Percentiles rank a stretch among this genome's conserved stretches.
Conservation (phyloP, 139 green algal species). For the Desmodesmus armatus region DNA sequence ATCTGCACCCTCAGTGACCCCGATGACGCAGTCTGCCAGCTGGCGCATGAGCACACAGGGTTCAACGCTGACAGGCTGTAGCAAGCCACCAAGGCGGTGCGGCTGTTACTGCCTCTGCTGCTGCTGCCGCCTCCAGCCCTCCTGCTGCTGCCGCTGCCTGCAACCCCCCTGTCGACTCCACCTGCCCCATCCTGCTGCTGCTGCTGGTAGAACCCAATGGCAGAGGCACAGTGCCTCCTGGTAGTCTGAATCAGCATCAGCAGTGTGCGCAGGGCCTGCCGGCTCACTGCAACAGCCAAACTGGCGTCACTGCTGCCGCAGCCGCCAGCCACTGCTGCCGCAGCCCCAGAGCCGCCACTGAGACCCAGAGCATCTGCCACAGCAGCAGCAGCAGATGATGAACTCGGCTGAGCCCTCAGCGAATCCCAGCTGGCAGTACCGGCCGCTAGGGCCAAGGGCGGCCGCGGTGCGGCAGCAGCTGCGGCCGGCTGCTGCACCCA, state of each 20-base stretch:
- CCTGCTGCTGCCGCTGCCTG: too few species aligned
- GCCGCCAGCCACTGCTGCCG: neutral
- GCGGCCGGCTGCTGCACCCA: constrained; percentile 50
- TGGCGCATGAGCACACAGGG: constrained; percentile 20
- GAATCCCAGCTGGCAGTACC: constrained; percentile 33
- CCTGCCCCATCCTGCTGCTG: too few species aligned
- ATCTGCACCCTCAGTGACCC: neutral
- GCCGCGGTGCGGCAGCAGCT: neutral
- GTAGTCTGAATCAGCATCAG: constrained; percentile 10
- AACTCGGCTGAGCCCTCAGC: neutral
- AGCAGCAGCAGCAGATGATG: constrained; percentile 19
- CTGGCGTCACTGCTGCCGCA: constrained; percentile 13
- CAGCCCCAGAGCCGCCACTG: too few species aligned
- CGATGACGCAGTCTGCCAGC: constrained; percentile 5
- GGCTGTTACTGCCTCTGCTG: constrained; percentile 20
- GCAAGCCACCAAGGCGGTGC: neutral
- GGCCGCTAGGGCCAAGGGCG: constrained; percentile 14
- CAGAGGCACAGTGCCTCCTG: neutral
- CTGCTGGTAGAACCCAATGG: too few species aligned
- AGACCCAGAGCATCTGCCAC: constrained; percentile 24
- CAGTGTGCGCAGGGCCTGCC: constrained; percentile 25
- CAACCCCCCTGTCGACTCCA: too few species aligned
- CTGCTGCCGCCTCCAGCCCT: too few species aligned
- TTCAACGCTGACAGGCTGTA: constrained; percentile 11
- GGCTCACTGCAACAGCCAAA: constrained; percentile 12